Evolutionary conservation across 805 yeast species (phyloP), one percentile per base, ranked within the genome.

Genomic region (Isabelozyma rhagii): DNA sequence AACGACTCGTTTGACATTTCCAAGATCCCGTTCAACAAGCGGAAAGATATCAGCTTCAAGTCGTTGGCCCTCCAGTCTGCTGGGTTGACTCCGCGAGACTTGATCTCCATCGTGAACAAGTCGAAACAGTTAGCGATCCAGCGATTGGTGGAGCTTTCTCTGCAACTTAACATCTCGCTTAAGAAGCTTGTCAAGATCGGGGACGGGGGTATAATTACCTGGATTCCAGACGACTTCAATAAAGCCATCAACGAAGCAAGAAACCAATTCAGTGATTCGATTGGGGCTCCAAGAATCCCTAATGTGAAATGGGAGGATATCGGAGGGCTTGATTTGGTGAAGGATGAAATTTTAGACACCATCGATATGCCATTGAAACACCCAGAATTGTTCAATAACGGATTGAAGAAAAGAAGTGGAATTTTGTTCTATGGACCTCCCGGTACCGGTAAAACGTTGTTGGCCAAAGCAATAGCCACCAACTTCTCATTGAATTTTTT

Each of bases 381-480:
- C 63, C 98, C 98, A 0, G 96, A 90, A 56, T 71, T 94, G 49
- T 93, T 93, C 68, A 79, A 84, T 46, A 84, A 84, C 43, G 98
- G 98, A 0, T 81, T 94, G 64, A 93, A 94, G 66, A 93, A 93
- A 64, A 79, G 99, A 67, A 85, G 96, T 61, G 99, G 99, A 45
- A 88, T 94, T 39, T 70, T 94, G 54, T 91, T 94, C 65, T 94
- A 94, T 69, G 99, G 99, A 0, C 99, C 99, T 0, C 99, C 99
- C 0, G 99, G 99, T 21, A 94, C 99, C 0, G 99, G 99, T 58
- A 94, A 94, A 64, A 94, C 99, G 0, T 74, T 94, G 28, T 75
- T 94, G 51, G 99, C 99, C 10, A 94, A 94, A 66, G 98, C 98
- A 0, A 94, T 94, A 57, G 99, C 99, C 2, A 89, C 97, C 0